Conservation (phyloP, 2,329 filamentous ascomycete genomes). For the Rutstroemia sp. region DNA sequence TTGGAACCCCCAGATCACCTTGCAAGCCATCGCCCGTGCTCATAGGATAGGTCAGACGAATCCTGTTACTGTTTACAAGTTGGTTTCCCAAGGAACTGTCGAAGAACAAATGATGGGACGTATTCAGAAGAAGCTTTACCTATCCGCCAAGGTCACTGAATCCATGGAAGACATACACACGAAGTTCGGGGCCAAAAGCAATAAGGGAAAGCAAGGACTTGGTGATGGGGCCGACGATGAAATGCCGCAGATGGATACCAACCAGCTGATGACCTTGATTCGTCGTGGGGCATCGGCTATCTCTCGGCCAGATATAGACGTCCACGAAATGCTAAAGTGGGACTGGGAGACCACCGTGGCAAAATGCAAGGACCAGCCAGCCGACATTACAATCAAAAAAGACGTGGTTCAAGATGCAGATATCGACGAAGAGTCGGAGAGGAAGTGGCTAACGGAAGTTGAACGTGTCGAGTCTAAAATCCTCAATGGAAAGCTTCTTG, state of each 20-base stretch:
- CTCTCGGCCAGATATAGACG: conserved; percentile 43
- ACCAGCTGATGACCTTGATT: conserved; percentile 45
- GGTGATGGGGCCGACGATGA: conserved; percentile 32
- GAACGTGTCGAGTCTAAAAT: conserved; percentile 50
- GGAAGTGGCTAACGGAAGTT: conserved; percentile 47
- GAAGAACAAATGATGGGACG: conserved; percentile 73
- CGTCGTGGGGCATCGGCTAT: conserved; percentile 47
- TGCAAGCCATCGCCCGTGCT: conserved; percentile 86
- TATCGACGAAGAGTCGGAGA: conserved; percentile 38
- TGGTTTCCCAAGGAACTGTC: conserved; percentile 79
- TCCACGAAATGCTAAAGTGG: conserved; percentile 49
- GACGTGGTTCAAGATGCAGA: conserved; percentile 25
- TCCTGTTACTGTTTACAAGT: conserved; percentile 89
- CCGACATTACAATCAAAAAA: conserved; percentile 34
- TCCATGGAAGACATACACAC: conserved; percentile 47
- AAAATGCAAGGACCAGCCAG: conserved; percentile 45
- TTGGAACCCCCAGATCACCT: conserved; percentile 95
- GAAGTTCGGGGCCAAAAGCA: conserved; percentile 24
- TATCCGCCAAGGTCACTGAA: conserved; percentile 53
- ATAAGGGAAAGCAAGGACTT: conserved; percentile 23
- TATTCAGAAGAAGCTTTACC: conserved; percentile 49
- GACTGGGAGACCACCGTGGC: conserved; percentile 45
- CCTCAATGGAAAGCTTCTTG: conserved; percentile 47
- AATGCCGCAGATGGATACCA: conserved; percentile 43
- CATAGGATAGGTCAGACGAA: conserved; percentile 95